These are phyloP conservation scores for Turnera subulata DNA, from an alignment of 345 rosid genomes.

Conservation along the genomic window DNA sequence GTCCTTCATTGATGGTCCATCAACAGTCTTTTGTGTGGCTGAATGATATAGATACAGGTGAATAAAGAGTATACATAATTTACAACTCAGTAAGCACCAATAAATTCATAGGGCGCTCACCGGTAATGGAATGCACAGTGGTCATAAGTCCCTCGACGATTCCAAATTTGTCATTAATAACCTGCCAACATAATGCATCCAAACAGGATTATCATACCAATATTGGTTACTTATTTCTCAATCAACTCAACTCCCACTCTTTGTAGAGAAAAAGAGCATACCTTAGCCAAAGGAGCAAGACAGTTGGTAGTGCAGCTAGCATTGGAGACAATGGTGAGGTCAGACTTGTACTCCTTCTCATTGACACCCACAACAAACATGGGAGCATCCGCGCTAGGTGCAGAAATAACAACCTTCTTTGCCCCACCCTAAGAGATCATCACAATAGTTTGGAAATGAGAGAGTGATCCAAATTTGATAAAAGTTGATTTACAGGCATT, in stretches of 20 bases:
- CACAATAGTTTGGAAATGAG: too few relatives aligned
- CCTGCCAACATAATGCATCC: conserved; percentile 26
- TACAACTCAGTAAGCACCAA: background rate
- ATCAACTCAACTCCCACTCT: too few relatives aligned
- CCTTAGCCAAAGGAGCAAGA: conserved; percentile 74
- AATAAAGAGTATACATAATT: background rate
- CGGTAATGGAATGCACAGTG: conserved; percentile 67
- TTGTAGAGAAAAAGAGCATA: conserved; percentile 2
- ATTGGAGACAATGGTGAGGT: conserved; percentile 50
- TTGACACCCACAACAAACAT: conserved; percentile 76
- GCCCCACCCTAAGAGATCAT: conserved; percentile 71
- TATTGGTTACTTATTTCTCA: too few relatives aligned
- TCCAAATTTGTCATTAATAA: conserved; percentile 57
- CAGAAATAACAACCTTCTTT: conserved; percentile 61
- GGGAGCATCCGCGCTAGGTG: conserved; percentile 66
- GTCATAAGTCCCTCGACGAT: conserved; percentile 80
- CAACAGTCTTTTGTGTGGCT: conserved; percentile 74
- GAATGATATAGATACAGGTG: conserved; percentile 5
- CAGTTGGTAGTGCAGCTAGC: conserved; percentile 86
- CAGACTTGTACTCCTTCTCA: conserved; percentile 49
- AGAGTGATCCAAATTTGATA: too few relatives aligned
- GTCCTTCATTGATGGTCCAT: conserved; percentile 78
- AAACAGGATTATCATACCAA: background rate
- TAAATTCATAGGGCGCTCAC: conserved; percentile 17
- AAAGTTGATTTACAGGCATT: background rate